Percentiles rank a stretch among this genome's conserved stretches.
These are phyloP conservation scores for Malus domestica DNA, from an alignment of 306 rosid species.

Conservation along the genomic window ASM211411v1 NC_041800.1:2393501-2394000, in stretches of 20 bases:
- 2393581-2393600: constrained; percentile 82
- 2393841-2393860: constrained; percentile 15
- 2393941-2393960: constrained; percentile 20
- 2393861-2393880: not conserved
- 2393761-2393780: not conserved
- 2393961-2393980: constrained; percentile 10
- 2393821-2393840: constrained; percentile 10
- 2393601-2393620: constrained; percentile 98
- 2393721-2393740: constrained; percentile 26
- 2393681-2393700: constrained; percentile 42
- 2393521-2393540: constrained; percentile 79
- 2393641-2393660: constrained; percentile 74
- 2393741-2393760: no score
- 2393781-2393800: constrained; percentile 16
- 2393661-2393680: constrained; percentile 81
- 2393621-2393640: constrained; percentile 80
- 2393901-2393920: constrained; percentile 15
- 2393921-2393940: constrained; percentile 2
- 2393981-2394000: not conserved
- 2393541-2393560: constrained; percentile 64
- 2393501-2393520: constrained; percentile 59
- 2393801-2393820: constrained; percentile 12
- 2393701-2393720: constrained; percentile 19
- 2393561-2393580: constrained; percentile 77
- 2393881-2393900: constrained; percentile 12